Base-by-base conservation (phyloP, 2,329 filamentous ascomycete species). In the Paracamarosporium sp. region DNA sequence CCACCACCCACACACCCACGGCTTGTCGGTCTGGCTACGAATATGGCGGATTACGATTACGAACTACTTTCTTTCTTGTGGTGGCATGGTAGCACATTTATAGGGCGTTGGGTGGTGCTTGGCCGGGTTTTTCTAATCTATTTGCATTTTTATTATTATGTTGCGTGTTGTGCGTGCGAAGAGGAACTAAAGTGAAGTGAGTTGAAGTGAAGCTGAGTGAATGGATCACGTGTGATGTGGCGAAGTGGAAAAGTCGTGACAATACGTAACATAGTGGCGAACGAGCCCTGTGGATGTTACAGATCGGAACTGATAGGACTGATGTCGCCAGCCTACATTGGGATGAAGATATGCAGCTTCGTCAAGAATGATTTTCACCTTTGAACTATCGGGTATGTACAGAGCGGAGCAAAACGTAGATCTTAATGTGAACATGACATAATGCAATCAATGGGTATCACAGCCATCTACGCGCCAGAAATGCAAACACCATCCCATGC, bases 401-500 rank as follows among this genome's bases (percentile, higher is more conserved):
- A n/a, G n/a, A n/a, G n/a, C n/a, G n/a, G n/a, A n/a, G n/a, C n/a
- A n/a, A n/a, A n/a, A n/a, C n/a, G n/a, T n/a, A n/a, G n/a, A n/a
- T n/a, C n/a, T n/a, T n/a, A n/a, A n/a, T n/a, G n/a, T n/a, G n/a
- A n/a, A n/a, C n/a, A n/a, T n/a, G n/a, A n/a, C n/a, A n/a, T 22
- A 47, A 47, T 47, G 44, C 41, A 45, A 30, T 22, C 15, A 17
- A 11, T 53, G 50, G 51, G 51, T 52, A 52, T 53, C 33, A 38
- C 33, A 25, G 27, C 31, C 15, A 15, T 35, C 28, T 28, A 28
- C 40, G 8, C 47, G 47, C 47, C 47, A 20, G 25, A 28, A 20
- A 50, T 40, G 47, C 41, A 45, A 50, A 55, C 33, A 35, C 35
- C 35, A 20, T 25, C 27, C 20, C 24, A 52, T 56, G 47, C 35